These are phyloP conservation scores for Ceratobasidium sp. DNA, from an alignment of 1,284 basidiomycete species.

Conservation along the genomic window DNA sequence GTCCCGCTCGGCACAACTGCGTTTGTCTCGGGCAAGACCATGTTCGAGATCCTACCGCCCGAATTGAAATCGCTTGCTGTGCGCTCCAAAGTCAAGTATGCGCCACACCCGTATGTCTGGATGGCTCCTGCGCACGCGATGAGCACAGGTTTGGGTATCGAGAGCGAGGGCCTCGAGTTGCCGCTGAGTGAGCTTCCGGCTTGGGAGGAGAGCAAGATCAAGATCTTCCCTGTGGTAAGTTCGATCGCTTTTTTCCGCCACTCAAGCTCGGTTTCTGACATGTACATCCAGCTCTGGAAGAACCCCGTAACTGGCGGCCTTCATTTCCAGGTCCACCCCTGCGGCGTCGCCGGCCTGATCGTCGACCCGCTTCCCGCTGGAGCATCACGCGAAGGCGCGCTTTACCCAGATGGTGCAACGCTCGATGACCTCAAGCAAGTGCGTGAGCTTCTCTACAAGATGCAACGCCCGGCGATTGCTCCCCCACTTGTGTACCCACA, in stretches of 20 bases:
- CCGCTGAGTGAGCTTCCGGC: constrained; percentile 68
- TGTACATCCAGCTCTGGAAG: constrained; percentile 71
- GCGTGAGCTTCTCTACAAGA: constrained; percentile 74
- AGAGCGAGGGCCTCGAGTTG: constrained; percentile 75
- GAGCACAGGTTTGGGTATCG: constrained; percentile 80
- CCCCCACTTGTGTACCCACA: constrained; percentile 55
- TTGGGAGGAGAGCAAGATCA: constrained; percentile 76
- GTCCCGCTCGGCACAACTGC: constrained; percentile 89
- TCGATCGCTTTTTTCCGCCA: neutral
- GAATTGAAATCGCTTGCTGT: constrained; percentile 85
- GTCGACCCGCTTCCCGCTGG: constrained; percentile 68
- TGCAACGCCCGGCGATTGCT: constrained; percentile 82
- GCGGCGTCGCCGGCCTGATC: constrained; percentile 62
- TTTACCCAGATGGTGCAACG: constrained; percentile 78
- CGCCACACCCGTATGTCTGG: constrained; percentile 85
- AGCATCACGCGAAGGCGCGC: constrained; percentile 59
- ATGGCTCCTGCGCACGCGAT: constrained; percentile 78
- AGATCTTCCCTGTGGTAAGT: constrained; percentile 72
- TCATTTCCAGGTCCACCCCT: constrained; percentile 81
- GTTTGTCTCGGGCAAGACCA: constrained; percentile 75
- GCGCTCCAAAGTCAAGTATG: constrained; percentile 70
- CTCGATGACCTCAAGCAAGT: constrained; percentile 74
- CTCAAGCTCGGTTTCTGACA: neutral
- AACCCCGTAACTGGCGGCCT: constrained; percentile 78
- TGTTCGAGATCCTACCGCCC: constrained; percentile 81